Base-by-base conservation (phyloP, 164 flowering plant species). In the Vitis riparia region DNA sequence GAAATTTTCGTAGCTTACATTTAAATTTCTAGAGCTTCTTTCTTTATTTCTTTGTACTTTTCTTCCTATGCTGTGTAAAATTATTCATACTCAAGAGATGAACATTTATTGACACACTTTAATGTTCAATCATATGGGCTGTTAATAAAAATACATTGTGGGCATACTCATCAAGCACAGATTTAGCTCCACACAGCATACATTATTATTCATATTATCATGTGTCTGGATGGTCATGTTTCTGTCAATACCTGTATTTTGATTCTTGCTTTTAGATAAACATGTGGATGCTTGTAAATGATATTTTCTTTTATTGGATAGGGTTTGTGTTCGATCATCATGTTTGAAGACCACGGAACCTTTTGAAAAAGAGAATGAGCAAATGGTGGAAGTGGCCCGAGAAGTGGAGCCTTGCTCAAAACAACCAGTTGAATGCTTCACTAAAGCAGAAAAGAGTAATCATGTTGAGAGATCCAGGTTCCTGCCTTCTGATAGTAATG, bases 311-410 rank as follows among this genome's bases (percentile, higher is more conserved):
- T 44, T 68, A 8, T 55, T 71, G 11, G 7, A 23, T 74, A 87
- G 91, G 79, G 68, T 75, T 12, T 50, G 9, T 65, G 85, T 78
- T 11, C 81, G 92, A 29, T 75, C 81, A 65, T 71, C 83, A 13
- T 69, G 74, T 63, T 74, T 78, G 29, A 76, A 62, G 55, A 71
- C 80, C 52, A 50, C 73, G 30, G 81, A 81, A 73, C 44, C 76
- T 70, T 66, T 49, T 14, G 62, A 10, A 14, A 52, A 69, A 62
- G 69, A 72, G 67, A 57, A 59, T 8, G 59, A 64, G 44, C 69
- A 59, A 16, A 11, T 56, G 23, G 62, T 48, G 59, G 70, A 73
- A 70, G 59, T 69, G 55, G 69, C 23, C 37, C 63, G 62, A 61
- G 75, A 77, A 50, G 63, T 55, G 23, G 53, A 55, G 55, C 60